Conservation (phyloP, 805 yeast genomes). For the Candida golubevii region DNA sequence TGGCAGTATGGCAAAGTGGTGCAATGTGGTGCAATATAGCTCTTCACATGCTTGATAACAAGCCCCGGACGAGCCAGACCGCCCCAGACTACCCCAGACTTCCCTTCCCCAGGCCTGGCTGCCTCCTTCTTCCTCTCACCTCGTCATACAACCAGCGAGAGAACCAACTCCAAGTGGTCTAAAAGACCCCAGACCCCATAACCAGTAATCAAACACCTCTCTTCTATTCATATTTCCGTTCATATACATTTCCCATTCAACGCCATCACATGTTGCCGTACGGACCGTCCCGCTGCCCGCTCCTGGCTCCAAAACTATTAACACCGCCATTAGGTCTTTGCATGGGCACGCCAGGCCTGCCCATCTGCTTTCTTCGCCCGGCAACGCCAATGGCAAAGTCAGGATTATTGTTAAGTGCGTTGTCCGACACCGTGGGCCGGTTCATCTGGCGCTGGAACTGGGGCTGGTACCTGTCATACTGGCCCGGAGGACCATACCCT, state of each 20-base stretch:
- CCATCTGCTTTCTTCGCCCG: constrained; percentile 17
- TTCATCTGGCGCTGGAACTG: constrained; percentile 15
- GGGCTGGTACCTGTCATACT: constrained; percentile 6
- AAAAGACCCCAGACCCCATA: no score
- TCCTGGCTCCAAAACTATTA: neutral
- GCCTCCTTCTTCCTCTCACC: no score
- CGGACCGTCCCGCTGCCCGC: constrained; percentile 6
- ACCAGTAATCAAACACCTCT: no score
- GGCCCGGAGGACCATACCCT: constrained; percentile 1
- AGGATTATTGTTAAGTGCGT: constrained; percentile 36
- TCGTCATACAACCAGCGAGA: no score
- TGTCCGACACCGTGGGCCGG: constrained; percentile 35
- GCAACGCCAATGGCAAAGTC: constrained; percentile 32
- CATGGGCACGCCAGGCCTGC: constrained; percentile 1
- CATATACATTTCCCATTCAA: neutral
- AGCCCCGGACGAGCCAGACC: no score
- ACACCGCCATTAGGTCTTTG: constrained; percentile 1
- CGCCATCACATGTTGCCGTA: neutral
- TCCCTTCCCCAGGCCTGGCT: no score
- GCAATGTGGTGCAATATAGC: no score
- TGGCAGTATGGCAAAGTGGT: no score
- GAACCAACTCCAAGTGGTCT: no score
- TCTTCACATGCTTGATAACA: no score
- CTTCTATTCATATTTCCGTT: neutral
- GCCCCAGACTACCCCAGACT: no score